Evolutionary conservation across 306 rosid genomes (phyloP).

Genomic region (Malus orientalis): DNA sequence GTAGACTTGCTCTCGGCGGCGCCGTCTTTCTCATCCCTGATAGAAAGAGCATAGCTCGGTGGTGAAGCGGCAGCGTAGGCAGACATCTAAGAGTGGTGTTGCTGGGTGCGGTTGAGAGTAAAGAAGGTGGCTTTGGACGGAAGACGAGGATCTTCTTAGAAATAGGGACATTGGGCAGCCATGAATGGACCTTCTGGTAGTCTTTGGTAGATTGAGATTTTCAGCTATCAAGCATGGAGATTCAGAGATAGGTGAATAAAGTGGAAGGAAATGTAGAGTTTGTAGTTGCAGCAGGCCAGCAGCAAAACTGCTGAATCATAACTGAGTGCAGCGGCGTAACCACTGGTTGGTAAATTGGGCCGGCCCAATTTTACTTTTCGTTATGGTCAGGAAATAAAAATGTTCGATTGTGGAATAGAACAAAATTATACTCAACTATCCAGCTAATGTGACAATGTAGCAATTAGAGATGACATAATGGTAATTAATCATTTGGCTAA

Average conservation of each 20-base stretch:
- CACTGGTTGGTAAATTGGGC: neutral
- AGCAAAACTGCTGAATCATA: neutral
- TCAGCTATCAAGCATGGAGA: neutral
- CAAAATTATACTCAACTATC: too few species aligned
- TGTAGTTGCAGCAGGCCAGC: neutral
- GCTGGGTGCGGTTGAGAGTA: slow-evolving; percentile 1
- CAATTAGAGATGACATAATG: too few species aligned
- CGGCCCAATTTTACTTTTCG: neutral
- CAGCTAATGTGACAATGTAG: too few species aligned
- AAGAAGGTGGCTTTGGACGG: slow-evolving; percentile 10
- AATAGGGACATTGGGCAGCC: slow-evolving; percentile 54
- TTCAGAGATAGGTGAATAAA: too few species aligned
- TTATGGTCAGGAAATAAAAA: too few species aligned
- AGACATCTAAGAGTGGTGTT: slow-evolving; percentile 31
- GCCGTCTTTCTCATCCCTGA: slow-evolving; percentile 33
- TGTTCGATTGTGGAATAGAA: too few species aligned
- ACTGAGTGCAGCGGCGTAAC: neutral
- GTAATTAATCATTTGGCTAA: too few species aligned
- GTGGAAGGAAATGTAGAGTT: neutral
- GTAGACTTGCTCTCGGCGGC: slow-evolving; percentile 38
- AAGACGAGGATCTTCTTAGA: slow-evolving; percentile 18
- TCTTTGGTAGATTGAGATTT: neutral
- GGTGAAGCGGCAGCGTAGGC: slow-evolving; percentile 30
- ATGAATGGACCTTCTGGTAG: slow-evolving; percentile 14
- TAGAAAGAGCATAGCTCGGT: slow-evolving; percentile 42